These are phyloP conservation scores for Neonothopanus nambi DNA, from an alignment of 1,284 basidiomycete species.

Conservation along the genomic window DNA sequence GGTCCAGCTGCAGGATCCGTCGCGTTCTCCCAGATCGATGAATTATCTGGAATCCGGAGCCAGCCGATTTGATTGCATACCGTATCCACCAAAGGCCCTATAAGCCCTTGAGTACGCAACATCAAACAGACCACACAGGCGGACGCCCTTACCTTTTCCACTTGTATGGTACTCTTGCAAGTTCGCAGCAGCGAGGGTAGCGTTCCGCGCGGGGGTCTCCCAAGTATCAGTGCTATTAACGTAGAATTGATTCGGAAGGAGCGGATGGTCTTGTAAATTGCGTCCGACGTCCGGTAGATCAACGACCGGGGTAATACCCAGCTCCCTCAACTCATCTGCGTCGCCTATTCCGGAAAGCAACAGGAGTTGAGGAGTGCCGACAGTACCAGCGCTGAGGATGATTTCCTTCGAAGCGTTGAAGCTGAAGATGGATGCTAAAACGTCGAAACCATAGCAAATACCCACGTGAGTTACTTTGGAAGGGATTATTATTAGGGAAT, in stretches of 20 bases:
- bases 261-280: slow-evolving; percentile 10
- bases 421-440: not conserved
- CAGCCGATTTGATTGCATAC: slow-evolving; percentile 10
- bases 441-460: too few species aligned
- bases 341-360: slow-evolving; percentile 13
- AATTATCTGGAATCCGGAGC: slow-evolving; percentile 9
- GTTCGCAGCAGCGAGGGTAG: slow-evolving; percentile 5
- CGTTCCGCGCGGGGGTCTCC: slow-evolving; percentile 4
- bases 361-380: slow-evolving; percentile 11
- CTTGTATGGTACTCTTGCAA: slow-evolving; percentile 8
- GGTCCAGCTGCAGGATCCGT: slow-evolving; percentile 10
- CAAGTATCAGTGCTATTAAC: slow-evolving; percentile 9
- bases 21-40: slow-evolving; percentile 6
- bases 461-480: not conserved
- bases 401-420: slow-evolving; percentile 10
- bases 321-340: not conserved
- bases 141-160: not conserved
- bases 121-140: too few species aligned
- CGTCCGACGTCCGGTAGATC: slow-evolving; percentile 11
- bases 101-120: not conserved
- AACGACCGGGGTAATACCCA: slow-evolving; percentile 6
- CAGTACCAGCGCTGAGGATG: slow-evolving; percentile 11
- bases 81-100: slow-evolving; percentile 3
- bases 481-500: too few species aligned
- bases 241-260: slow-evolving; percentile 6